Evolutionary conservation across 2,329 filamentous ascomycete species (phyloP).

Genomic region (Aspergillus versicolor): DNA sequence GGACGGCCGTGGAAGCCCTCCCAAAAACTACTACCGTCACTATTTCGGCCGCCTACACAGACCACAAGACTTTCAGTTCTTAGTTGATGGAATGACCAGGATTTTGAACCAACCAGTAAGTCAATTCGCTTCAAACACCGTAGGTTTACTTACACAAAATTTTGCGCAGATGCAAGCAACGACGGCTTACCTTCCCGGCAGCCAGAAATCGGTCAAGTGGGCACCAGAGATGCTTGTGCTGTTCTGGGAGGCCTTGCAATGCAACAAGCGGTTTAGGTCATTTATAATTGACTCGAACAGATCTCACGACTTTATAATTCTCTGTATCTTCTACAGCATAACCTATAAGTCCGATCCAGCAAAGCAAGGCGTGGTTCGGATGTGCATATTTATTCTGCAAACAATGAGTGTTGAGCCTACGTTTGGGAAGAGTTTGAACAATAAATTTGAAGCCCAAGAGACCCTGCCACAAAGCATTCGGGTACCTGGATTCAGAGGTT

Average conservation of each 20-base stretch:
- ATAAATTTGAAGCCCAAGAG: conserved; percentile 82
- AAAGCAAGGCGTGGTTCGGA: conserved; percentile 88
- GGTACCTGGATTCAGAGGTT: conserved; percentile 79
- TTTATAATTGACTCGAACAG: conserved; percentile 96
- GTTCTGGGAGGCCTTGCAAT: conserved; percentile 96
- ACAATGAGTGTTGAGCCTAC: conserved; percentile 90
- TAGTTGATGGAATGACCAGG: conserved; percentile 89
- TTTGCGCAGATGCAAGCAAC: conserved; percentile 70
- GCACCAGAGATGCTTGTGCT: conserved; percentile 95
- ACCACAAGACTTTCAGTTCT: conserved; percentile 95
- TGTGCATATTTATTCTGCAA: conserved; percentile 96
- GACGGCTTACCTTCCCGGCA: conserved; percentile 81
- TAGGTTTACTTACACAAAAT: conserved; percentile 14
- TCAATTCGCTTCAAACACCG: not conserved
- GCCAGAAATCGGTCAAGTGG: conserved; percentile 77
- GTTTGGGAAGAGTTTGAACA: conserved; percentile 88
- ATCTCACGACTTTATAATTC: conserved; percentile 86
- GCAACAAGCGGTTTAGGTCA: conserved; percentile 93
- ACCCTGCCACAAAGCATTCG: conserved; percentile 79
- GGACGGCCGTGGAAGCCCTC: conserved; percentile 59
- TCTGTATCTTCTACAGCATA: conserved; percentile 88
- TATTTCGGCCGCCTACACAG: conserved; percentile 87
- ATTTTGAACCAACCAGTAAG: conserved; percentile 80
- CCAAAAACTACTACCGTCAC: conserved; percentile 92
- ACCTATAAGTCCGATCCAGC: conserved; percentile 82